Conservation (phyloP, 2,329 filamentous ascomycete species). For the Talaromyces sp. region DNA sequence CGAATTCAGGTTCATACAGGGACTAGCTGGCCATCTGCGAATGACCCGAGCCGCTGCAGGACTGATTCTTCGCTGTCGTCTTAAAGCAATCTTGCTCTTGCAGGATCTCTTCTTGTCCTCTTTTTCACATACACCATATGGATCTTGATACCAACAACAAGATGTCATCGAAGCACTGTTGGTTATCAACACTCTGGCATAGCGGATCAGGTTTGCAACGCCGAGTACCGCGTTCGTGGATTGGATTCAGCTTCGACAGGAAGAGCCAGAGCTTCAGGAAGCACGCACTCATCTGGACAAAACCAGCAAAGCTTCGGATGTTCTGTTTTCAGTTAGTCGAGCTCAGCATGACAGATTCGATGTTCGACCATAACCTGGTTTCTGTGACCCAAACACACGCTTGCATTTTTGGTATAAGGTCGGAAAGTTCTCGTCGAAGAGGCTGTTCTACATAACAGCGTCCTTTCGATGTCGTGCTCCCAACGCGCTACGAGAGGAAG, state of each 20-base stretch:
- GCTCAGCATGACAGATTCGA: slow-evolving; percentile 39
- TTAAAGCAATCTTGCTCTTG: not conserved
- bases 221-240: slow-evolving; percentile 39
- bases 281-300: slow-evolving; percentile 31
- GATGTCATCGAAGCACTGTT: not conserved
- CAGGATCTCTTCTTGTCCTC: not conserved
- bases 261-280: slow-evolving; percentile 35
- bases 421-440: slow-evolving; percentile 44
- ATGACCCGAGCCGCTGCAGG: not conserved
- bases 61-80: not conserved
- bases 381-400: slow-evolving; percentile 23
- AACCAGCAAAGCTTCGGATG: slow-evolving; percentile 47
- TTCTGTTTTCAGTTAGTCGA: slow-evolving; percentile 43
- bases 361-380: slow-evolving; percentile 28
- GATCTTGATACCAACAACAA: not conserved
- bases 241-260: slow-evolving; percentile 38
- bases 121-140: not conserved
- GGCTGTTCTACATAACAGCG: slow-evolving; percentile 40
- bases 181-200: slow-evolving; percentile 7
- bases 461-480: slow-evolving; percentile 32
- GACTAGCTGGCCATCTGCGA: not conserved
- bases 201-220: slow-evolving; percentile 32
- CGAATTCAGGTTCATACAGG: not conserved
- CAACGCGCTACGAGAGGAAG: slow-evolving; percentile 40
- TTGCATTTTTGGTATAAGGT: slow-evolving; percentile 44